Percentiles rank a stretch among this genome's conserved stretches.
These are phyloP conservation scores for Amanita thiersii DNA, from an alignment of 768 basidiomycete species.

Conservation along the genomic window DNA sequence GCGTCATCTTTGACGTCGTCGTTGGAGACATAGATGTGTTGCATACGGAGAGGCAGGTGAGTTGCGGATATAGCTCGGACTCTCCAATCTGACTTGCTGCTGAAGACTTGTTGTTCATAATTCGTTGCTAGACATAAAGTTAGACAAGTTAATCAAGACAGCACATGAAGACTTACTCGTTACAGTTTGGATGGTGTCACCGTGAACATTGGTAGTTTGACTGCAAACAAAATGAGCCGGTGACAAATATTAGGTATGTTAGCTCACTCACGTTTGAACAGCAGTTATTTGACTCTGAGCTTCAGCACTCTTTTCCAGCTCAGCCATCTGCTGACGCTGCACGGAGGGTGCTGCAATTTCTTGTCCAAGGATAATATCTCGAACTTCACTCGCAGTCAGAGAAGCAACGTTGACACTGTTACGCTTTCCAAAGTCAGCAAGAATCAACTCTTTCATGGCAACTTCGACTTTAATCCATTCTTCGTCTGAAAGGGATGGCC, in stretches of 20 bases:
- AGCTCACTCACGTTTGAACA: constrained; percentile 81
- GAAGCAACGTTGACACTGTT: constrained; percentile 99
- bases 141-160: not conserved
- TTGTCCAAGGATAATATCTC: constrained; percentile 98
- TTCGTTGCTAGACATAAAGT: constrained; percentile 58
- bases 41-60: constrained; percentile 89
- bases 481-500: constrained; percentile 88
- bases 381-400: constrained; percentile 90
- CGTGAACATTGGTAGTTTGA: constrained; percentile 97
- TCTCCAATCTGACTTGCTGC: constrained; percentile 99
- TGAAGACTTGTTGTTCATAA: constrained; percentile 98
- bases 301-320: constrained; percentile 93
- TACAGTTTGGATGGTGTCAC: constrained; percentile 90
- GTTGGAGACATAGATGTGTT: constrained; percentile 98
- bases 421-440: constrained; percentile 97
- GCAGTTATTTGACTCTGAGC: constrained; percentile 95
- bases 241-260: constrained; percentile 5
- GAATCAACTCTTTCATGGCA: constrained; percentile 94
- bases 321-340: constrained; percentile 99
- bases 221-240: constrained; percentile 30
- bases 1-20: constrained; percentile 99
- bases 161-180: constrained; percentile 53
- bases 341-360: constrained; percentile 94
- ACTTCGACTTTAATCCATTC: constrained; percentile 99
- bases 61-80: constrained; percentile 97